Conservation (phyloP, 805 yeast species). For the Kodamaea fukazawae region DNA sequence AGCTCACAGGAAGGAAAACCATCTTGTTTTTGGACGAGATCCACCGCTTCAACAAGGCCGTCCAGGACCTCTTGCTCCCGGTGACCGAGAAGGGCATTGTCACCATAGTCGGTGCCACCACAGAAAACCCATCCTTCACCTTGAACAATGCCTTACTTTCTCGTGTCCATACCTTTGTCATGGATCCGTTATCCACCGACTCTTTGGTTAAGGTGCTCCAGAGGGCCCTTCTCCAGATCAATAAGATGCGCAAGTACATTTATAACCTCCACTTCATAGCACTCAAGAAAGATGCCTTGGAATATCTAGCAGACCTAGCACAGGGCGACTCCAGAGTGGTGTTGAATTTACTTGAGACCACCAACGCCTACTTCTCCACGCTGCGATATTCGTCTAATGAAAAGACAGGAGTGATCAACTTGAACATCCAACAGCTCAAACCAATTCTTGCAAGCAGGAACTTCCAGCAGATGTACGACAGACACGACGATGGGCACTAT, state of each 20-base stretch:
- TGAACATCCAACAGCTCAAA: conserved; percentile 38
- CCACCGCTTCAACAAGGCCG: conserved; percentile 43
- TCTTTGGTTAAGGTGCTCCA: conserved; percentile 34
- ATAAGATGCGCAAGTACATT: conserved; percentile 56
- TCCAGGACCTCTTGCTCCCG: conserved; percentile 42
- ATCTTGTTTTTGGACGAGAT: conserved; percentile 42
- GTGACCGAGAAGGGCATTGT: conserved; percentile 40
- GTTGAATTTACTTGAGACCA: conserved; percentile 72
- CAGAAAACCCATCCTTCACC: conserved; percentile 63
- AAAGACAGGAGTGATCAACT: conserved; percentile 36
- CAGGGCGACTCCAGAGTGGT: conserved; percentile 91
- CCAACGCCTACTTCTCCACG: conserved; percentile 52
- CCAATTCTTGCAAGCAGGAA: conserved; percentile 43
- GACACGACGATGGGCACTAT: conserved; percentile 88
- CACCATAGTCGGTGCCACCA: conserved; percentile 44
- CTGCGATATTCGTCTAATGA: conserved; percentile 5
- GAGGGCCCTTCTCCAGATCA: conserved; percentile 45
- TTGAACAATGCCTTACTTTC: conserved; percentile 43
- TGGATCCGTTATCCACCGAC: conserved; percentile 36
- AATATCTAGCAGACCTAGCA: conserved; percentile 67
- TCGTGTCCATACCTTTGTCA: conserved; percentile 43
- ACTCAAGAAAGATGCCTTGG: conserved; percentile 55
- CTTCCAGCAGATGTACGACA: conserved; percentile 64
- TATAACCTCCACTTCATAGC: conserved; percentile 49
- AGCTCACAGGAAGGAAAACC: conserved; percentile 31